Evolutionary conservation across 2,329 filamentous ascomycete species (phyloP).

Genomic region (Phyllosticta citrichinensis): DNA sequence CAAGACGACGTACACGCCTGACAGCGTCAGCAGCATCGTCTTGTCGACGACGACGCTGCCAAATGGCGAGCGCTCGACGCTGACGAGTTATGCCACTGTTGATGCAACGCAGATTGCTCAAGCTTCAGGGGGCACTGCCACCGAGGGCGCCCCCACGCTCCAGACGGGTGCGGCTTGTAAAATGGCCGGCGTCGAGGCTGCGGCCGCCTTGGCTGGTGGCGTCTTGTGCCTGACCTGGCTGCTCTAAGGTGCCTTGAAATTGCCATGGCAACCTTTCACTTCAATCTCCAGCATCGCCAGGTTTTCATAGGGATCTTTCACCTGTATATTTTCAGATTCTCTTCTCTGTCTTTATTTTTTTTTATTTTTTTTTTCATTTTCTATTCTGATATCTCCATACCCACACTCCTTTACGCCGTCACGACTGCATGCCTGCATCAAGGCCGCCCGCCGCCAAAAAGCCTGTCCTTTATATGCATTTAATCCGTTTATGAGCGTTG

Average conservation of each 20-base stretch:
- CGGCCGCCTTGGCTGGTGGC: slow-evolving; percentile 24
- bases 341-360: not conserved
- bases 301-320: not conserved
- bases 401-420: not conserved
- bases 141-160: slow-evolving; percentile 23
- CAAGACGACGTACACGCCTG: slow-evolving; percentile 39
- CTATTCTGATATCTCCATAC: not conserved
- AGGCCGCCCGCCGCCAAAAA: not conserved
- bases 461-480: slow-evolving; percentile 2
- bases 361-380: not conserved
- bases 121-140: slow-evolving; percentile 9
- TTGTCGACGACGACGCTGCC: slow-evolving; percentile 26
- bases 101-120: slow-evolving; percentile 21
- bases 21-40: slow-evolving; percentile 29
- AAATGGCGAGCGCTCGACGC: slow-evolving; percentile 25
- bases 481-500: not conserved
- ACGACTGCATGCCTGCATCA: not conserved
- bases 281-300: not conserved
- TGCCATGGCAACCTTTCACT: not conserved
- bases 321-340: not conserved
- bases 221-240: slow-evolving; percentile 24
- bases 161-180: slow-evolving; percentile 24
- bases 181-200: slow-evolving; percentile 17
- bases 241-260: slow-evolving; percentile 15
- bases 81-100: slow-evolving; percentile 36